A percentile compares a stretch with the other conserved stretches of the same genome.
These are phyloP conservation scores for Suhomyces choctaworum DNA, from an alignment of 1,139 yeast genomes.

Conservation along the genomic window DNA sequence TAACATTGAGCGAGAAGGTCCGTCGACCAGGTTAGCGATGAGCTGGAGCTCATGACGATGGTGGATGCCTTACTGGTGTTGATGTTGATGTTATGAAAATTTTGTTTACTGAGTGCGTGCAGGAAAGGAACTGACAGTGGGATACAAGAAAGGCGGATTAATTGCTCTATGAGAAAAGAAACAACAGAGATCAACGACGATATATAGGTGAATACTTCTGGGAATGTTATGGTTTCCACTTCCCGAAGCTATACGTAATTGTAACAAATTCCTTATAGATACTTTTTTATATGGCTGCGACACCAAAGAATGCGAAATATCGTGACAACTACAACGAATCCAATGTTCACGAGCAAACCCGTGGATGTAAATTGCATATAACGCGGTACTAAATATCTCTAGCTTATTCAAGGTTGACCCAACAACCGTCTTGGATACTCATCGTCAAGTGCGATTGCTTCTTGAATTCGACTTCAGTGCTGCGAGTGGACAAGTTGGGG, in stretches of 20 bases:
- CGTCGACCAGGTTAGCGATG: constrained; percentile 33
- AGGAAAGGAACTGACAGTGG: constrained; percentile 2
- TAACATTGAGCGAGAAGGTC: constrained; percentile 39
- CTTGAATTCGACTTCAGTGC: constrained; percentile 33
- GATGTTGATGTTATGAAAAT: constrained; percentile 8
- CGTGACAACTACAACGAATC: no score
- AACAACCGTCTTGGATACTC: constrained; percentile 26
- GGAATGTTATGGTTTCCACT: no score
- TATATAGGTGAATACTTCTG: no score
- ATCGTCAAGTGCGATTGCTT: constrained; percentile 29
- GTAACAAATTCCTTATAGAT: no score
- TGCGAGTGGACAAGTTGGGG: constrained; percentile 14
- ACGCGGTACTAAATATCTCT: constrained; percentile 1
- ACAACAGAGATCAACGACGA: no score
- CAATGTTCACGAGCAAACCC: no score
- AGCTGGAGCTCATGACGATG: constrained; percentile 11
- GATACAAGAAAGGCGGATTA: no score
- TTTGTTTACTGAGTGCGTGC: constrained; percentile 12
- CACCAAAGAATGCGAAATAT: no score
- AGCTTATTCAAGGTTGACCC: constrained; percentile 6
- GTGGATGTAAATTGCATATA: no score
- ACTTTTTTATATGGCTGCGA: no score
- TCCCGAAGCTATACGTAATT: no score
- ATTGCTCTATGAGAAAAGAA: no score
- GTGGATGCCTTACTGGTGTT: constrained; percentile 2